Conservation (phyloP, 768 basidiomycete species). For the Serendipita sp. region DNA sequence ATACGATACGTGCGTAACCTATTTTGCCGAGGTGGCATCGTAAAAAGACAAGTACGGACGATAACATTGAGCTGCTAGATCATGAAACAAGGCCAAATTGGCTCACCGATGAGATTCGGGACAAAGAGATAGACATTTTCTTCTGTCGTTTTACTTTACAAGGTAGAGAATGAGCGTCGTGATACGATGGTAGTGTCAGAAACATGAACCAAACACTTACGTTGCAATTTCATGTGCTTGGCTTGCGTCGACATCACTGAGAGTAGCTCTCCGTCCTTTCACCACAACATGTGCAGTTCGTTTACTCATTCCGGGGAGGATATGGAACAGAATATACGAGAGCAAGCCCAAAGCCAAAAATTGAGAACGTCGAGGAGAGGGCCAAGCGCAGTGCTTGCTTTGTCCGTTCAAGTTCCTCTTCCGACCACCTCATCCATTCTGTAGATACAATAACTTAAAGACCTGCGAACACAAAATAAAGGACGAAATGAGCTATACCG, state of each 20-base stretch:
- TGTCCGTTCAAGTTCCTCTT: too few species aligned
- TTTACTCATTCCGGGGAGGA: background rate
- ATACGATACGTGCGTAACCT: slow-evolving; percentile 28
- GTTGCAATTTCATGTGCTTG: background rate
- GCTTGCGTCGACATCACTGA: background rate
- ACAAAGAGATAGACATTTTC: slow-evolving; percentile 34
- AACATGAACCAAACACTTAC: background rate
- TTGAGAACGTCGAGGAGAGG: background rate
- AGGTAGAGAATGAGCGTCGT: background rate
- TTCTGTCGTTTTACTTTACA: slow-evolving; percentile 7
- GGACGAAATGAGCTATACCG: background rate
- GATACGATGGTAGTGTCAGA: background rate
- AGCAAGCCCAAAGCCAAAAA: too few species aligned
- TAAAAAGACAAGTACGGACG: background rate
- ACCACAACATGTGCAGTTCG: background rate
- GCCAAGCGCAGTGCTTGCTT: too few species aligned
- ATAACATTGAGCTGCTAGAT: background rate
- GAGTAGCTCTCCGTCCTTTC: background rate
- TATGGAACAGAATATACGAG: too few species aligned
- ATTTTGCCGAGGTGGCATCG: background rate
- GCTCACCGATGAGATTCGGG: slow-evolving; percentile 27
- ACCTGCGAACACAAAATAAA: background rate
- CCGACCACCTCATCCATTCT: too few species aligned
- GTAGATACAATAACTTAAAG: too few species aligned
- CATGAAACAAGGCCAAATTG: background rate